These are phyloP conservation scores for Colletotrichum filicis DNA, from an alignment of 2,329 filamentous ascomycete genomes.

Conservation along the genomic window DNA sequence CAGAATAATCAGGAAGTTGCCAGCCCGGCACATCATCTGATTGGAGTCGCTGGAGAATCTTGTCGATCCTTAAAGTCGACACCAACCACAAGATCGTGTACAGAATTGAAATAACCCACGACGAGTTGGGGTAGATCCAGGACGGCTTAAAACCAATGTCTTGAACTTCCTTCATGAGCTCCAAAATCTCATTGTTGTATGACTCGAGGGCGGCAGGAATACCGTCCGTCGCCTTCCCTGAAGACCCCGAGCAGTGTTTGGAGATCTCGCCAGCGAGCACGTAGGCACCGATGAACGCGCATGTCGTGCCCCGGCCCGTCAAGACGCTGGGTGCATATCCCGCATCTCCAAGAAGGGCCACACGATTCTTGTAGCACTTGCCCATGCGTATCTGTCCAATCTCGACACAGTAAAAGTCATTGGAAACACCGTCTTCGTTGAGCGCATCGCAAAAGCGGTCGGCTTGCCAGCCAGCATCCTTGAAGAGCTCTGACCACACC, in stretches of 20 bases:
- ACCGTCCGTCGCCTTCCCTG: constrained; percentile 21
- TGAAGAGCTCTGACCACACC: constrained; percentile 47
- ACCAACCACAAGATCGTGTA: constrained; percentile 21
- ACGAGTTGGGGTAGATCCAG: constrained; percentile 23
- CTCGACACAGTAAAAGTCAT: constrained; percentile 58
- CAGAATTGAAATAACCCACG: constrained; percentile 18
- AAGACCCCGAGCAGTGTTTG: constrained; percentile 35
- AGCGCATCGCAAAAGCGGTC: constrained; percentile 49
- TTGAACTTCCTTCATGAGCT: constrained; percentile 56
- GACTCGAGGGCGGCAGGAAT: constrained; percentile 47
- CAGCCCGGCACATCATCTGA: constrained; percentile 27
- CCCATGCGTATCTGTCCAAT: constrained; percentile 58
- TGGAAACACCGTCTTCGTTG: constrained; percentile 46
- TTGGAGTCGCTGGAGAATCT: constrained; percentile 18
- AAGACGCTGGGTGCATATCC: constrained; percentile 58
- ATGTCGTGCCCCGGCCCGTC: constrained; percentile 63
- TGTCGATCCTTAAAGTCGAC: constrained; percentile 13
- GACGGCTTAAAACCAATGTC: constrained; percentile 32
- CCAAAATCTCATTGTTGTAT: constrained; percentile 57
- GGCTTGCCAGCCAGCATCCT: constrained; percentile 53
- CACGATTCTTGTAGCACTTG: constrained; percentile 56
- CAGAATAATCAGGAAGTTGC: constrained; percentile 22
- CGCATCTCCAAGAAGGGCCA: constrained; percentile 66
- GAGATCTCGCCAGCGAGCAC: constrained; percentile 65
- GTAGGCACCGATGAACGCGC: constrained; percentile 62